These are phyloP conservation scores for Phytopythium helicoides DNA, from an alignment of 352 stramenopile species.

Conservation along the genomic window DNA sequence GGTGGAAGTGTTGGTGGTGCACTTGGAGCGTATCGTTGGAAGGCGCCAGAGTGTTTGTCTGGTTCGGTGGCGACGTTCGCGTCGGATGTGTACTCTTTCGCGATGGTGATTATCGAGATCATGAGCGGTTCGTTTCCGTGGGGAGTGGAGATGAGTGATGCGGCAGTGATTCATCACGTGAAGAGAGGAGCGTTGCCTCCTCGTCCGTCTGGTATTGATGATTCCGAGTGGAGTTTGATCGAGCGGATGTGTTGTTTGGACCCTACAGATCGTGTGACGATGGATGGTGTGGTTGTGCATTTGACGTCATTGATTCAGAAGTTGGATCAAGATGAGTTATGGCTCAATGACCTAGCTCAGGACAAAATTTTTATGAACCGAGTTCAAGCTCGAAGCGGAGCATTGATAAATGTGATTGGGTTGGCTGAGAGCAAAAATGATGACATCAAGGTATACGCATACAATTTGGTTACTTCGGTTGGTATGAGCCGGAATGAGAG, in stretches of 20 bases:
- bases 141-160: not conserved
- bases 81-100: constrained; percentile 6
- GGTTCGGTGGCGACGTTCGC: constrained; percentile 2
- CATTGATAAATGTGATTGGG: not conserved
- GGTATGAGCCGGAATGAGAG: not conserved
- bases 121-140: not conserved
- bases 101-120: constrained; percentile 8
- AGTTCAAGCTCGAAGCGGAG: not conserved
- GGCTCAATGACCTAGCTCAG: not conserved
- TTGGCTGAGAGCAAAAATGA: not conserved
- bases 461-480: not conserved
- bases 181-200: not conserved
- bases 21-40: constrained; percentile 25
- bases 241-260: constrained; percentile 4
- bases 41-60: constrained; percentile 22
- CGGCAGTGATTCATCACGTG: not conserved
- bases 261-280: constrained; percentile 2
- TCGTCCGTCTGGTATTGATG: not conserved
- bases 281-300: constrained; percentile 3
- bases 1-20: constrained; percentile 1
- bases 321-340: not conserved
- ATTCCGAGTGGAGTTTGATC: constrained; percentile 2
- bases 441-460: not conserved
- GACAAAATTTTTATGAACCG: not conserved
- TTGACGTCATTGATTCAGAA: not conserved